Conservation (phyloP, 192 early-diverging fungal genomes). For the Backusella circina region DNA sequence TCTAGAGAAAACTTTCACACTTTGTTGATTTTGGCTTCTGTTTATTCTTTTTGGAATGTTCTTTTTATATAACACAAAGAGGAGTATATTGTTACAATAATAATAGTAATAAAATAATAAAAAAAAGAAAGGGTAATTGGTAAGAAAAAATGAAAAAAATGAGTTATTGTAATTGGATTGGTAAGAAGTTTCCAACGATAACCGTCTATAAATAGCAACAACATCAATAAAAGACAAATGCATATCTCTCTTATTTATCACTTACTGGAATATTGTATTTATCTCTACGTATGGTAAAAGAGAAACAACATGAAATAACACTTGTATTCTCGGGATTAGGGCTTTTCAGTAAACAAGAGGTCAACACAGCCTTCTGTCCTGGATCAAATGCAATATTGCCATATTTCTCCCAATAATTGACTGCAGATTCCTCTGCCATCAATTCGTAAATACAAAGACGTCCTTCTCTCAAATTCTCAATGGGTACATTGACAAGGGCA, state of each 20-base stretch:
- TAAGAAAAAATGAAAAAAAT: background rate
- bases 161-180: constrained; percentile 7
- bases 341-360: constrained; percentile 78
- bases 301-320: constrained; percentile 84
- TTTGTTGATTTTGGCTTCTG: no score
- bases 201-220: constrained; percentile 2
- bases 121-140: background rate
- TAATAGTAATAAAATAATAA: background rate
- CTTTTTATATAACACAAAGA: background rate
- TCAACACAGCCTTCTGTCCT: constrained; percentile 93
- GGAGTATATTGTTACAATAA: background rate
- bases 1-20: no score
- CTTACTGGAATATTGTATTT: constrained; percentile 79
- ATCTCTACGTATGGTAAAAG: constrained; percentile 94
- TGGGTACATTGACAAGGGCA: constrained; percentile 75
- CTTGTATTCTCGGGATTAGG: constrained; percentile 48
- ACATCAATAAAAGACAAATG: background rate
- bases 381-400: constrained; percentile 97
- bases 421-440: constrained; percentile 90
- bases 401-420: constrained; percentile 99
- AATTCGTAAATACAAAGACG: constrained; percentile 63
- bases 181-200: constrained; percentile 14
- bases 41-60: no score
- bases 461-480: constrained; percentile 71
- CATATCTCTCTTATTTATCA: background rate